Percentiles rank a stretch among this genome's conserved stretches.
These are phyloP conservation scores for Magnusiomyces starmeri DNA, from an alignment of 1,139 yeast genomes.

Conservation along the genomic window DNA sequence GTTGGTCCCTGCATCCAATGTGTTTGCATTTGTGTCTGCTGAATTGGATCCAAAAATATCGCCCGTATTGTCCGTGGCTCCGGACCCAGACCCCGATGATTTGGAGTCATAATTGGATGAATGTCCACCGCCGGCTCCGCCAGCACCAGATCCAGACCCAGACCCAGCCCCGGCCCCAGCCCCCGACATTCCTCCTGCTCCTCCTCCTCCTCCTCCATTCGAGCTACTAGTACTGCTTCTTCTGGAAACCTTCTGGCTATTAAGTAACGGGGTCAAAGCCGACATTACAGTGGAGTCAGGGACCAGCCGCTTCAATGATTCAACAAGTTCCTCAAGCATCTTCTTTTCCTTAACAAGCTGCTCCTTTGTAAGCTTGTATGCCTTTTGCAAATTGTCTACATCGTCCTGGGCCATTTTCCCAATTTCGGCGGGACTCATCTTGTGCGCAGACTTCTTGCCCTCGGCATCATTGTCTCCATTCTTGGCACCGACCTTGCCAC, in stretches of 20 bases:
- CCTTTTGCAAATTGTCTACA: conserved; percentile 6
- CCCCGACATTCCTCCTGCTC: background rate
- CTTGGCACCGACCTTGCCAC: too few relatives aligned
- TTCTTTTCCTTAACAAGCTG: conserved; percentile 13
- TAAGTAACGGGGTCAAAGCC: background rate
- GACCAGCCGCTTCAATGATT: conserved; percentile 12
- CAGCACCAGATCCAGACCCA: background rate
- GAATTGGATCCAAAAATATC: too few relatives aligned
- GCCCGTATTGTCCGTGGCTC: too few relatives aligned
- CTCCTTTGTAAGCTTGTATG: conserved; percentile 8
- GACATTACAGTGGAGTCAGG: conserved; percentile 11
- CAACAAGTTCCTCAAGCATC: conserved; percentile 12
- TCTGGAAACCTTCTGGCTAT: background rate
- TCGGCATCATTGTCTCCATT: background rate
- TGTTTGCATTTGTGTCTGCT: too few relatives aligned
- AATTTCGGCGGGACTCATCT: too few relatives aligned
- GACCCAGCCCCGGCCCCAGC: background rate
- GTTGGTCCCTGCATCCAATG: too few relatives aligned
- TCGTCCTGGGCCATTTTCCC: conserved; percentile 9
- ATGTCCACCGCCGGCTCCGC: too few relatives aligned
- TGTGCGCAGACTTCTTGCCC: background rate
- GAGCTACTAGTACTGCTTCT: background rate
- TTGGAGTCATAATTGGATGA: too few relatives aligned
- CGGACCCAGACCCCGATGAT: too few relatives aligned
- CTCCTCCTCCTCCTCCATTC: background rate